These are phyloP conservation scores for Kurtzmaniella quercitrusa DNA, from an alignment of 1,139 yeast species.

Conservation along the genomic window DNA sequence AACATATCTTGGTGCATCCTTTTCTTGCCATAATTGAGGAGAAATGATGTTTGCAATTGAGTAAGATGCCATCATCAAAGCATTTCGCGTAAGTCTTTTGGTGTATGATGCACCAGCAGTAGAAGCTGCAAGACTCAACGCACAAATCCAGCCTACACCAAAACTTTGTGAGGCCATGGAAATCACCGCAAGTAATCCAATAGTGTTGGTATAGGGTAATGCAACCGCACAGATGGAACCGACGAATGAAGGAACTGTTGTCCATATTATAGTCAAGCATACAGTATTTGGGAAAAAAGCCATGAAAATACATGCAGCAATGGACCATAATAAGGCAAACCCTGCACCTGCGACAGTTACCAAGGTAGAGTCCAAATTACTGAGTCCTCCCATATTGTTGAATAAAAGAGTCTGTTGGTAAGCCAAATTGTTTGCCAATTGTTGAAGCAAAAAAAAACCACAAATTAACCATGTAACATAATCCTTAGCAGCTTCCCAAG, in stretches of 20 bases:
- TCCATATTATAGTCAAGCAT: constrained; percentile 16
- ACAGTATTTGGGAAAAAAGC: constrained; percentile 15
- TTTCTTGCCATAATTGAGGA: constrained; percentile 21
- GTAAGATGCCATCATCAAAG: constrained; percentile 19
- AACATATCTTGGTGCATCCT: constrained; percentile 16
- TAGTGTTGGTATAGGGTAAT: constrained; percentile 34
- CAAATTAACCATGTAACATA: constrained; percentile 45
- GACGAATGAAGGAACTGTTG: constrained; percentile 39
- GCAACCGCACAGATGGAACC: constrained; percentile 44
- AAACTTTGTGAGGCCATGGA: constrained; percentile 18
- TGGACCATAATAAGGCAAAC: constrained; percentile 30
- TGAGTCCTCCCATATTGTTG: constrained; percentile 36
- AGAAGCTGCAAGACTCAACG: constrained; percentile 19
- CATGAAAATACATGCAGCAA: constrained; percentile 25
- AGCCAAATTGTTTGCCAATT: constrained; percentile 44
- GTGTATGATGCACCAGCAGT: constrained; percentile 24
- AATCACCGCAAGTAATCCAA: constrained; percentile 37
- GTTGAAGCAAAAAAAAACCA: constrained; percentile 34
- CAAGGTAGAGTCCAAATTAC: constrained; percentile 43
- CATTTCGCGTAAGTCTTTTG: constrained; percentile 21
- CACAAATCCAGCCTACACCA: constrained; percentile 20
- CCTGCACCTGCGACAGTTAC: constrained; percentile 53
- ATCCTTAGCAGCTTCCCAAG: constrained; percentile 42
- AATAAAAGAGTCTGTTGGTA: constrained; percentile 45
- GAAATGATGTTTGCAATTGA: constrained; percentile 25